Conservation (phyloP, 2,329 filamentous ascomycete species). For the Curvularia lunata region DNA sequence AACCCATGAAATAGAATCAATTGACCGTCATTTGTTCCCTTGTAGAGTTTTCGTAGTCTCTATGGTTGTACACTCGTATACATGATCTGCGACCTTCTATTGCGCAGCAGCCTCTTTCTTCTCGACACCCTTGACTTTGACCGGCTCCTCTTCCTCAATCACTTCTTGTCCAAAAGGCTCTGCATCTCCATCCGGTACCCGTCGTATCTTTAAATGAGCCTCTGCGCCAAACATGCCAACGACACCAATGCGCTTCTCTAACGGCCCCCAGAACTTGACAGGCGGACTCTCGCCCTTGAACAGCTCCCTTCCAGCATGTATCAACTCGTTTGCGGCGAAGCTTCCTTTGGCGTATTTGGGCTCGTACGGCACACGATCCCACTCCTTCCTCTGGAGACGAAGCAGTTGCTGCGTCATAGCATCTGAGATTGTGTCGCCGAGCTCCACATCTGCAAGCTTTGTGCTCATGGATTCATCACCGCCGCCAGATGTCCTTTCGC, state of each 20-base stretch:
- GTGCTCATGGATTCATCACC: constrained; percentile 11
- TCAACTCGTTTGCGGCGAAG: constrained; percentile 39
- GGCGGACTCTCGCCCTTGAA: constrained; percentile 42
- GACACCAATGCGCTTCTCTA: constrained; percentile 42
- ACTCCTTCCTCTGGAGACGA: constrained; percentile 44
- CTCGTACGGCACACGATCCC: constrained; percentile 45
- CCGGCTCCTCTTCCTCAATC: constrained; percentile 3
- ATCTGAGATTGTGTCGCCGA: constrained; percentile 31
- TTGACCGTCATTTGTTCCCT: neutral
- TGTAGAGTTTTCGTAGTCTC: neutral
- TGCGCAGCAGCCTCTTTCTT: constrained; percentile 10
- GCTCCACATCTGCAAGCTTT: constrained; percentile 13
- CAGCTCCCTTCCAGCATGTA: constrained; percentile 41
- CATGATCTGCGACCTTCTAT: constrained; percentile 13
- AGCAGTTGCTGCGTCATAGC: constrained; percentile 43
- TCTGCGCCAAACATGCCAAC: constrained; percentile 46
- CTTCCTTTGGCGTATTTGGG: constrained; percentile 46
- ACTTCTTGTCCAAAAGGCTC: constrained; percentile 29
- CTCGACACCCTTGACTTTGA: constrained; percentile 5
- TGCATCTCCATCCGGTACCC: constrained; percentile 31
- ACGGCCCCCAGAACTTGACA: constrained; percentile 36
- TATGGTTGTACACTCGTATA: constrained; percentile 18
- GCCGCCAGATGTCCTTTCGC: constrained; percentile 21
- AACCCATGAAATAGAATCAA: neutral
- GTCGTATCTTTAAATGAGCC: constrained; percentile 32